phyloP scores from a whole-genome alignment of 129 eudicot species.

The Artemisia annua region DNA sequence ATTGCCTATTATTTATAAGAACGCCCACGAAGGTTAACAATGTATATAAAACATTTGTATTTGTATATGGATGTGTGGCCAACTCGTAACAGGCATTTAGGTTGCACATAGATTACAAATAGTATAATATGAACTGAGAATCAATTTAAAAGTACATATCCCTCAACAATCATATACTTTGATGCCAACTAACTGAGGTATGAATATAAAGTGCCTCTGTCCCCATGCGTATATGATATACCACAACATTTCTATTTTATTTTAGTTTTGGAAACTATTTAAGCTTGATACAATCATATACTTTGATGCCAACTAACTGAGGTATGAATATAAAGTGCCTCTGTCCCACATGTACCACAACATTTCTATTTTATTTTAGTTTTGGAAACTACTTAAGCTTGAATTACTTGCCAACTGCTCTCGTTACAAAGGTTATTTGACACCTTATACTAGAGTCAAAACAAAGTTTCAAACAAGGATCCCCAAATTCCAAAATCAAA shows the following conservation, averaged over 20 bases:
- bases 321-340: not conserved
- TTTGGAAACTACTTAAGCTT: not conserved
- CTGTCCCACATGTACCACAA: not conserved
- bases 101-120: not conserved
- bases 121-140: not conserved
- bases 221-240: no score
- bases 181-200: not conserved
- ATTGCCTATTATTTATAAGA: conserved; percentile 47
- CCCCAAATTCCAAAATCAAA: not conserved
- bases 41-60: not conserved
- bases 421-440: not conserved
- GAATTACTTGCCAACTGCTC: not conserved
- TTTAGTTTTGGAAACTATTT: not conserved
- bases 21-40: conserved; percentile 5
- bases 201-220: not conserved
- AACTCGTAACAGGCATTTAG: not conserved
- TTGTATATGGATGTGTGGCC: not conserved
- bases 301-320: no score
- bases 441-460: not conserved
- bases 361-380: not conserved
- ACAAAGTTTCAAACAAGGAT: not conserved
- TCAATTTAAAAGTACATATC: not conserved
- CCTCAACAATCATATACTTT: not conserved
- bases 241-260: not conserved
- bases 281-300: no score